phyloP scores from a whole-genome alignment of 352 stramenopile genomes.

The Phytophthora ohioensis region DNA sequence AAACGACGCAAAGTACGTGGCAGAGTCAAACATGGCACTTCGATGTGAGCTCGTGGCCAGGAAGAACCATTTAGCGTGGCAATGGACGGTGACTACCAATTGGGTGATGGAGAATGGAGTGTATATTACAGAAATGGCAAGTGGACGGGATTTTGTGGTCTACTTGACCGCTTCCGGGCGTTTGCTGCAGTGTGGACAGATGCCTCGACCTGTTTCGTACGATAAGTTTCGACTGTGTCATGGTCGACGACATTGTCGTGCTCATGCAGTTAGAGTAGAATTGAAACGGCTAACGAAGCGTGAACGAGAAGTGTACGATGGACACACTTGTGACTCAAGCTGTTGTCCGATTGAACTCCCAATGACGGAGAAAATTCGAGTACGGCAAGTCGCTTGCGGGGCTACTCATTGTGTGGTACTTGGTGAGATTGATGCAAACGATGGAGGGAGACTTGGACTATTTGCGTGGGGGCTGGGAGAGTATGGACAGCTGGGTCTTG shows the following conservation, averaged over 20 bases:
- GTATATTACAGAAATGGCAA: constrained; percentile 21
- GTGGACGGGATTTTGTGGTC: constrained; percentile 28
- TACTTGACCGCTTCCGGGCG: constrained; percentile 26
- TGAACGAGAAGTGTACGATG: constrained; percentile 13
- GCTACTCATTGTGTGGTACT: constrained; percentile 52
- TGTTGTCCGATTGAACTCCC: constrained; percentile 16
- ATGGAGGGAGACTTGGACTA: constrained; percentile 11
- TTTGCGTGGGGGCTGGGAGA: constrained; percentile 48
- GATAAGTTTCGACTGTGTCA: constrained; percentile 28
- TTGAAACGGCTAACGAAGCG: constrained; percentile 32
- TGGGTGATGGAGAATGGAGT: constrained; percentile 19
- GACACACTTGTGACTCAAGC: constrained; percentile 25
- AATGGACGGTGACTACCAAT: constrained; percentile 19
- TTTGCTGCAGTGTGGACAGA: constrained; percentile 30
- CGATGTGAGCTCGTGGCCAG: constrained; percentile 25
- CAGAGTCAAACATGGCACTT: constrained; percentile 15
- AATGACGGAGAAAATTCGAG: constrained; percentile 16
- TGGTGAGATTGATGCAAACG: constrained; percentile 1
- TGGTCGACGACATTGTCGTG: constrained; percentile 18
- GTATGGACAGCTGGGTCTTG: constrained; percentile 62
- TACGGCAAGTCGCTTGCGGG: constrained; percentile 50
- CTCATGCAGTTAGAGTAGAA: constrained; percentile 20
- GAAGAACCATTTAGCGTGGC: constrained; percentile 27
- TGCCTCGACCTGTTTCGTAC: constrained; percentile 22
- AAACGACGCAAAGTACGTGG: constrained; percentile 26